Percentiles rank a stretch among this genome's conserved stretches.
Conservation (phyloP, 768 basidiomycete genomes). For the Kwoniella heveanensis region DNA sequence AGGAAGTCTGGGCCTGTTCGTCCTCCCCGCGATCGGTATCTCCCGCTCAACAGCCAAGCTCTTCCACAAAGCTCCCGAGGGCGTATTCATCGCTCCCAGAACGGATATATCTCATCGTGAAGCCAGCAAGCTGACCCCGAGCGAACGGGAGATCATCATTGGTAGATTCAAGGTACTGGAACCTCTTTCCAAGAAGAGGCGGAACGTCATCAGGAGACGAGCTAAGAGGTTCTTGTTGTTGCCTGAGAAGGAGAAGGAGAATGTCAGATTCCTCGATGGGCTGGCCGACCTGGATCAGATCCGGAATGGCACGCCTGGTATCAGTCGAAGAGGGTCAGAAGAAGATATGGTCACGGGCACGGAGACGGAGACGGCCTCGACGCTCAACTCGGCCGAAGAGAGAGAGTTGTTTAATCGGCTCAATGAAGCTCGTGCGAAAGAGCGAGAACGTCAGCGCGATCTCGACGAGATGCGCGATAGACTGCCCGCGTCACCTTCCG, state of each 20-base stretch:
- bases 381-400: not conserved
- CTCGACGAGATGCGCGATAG: not conserved
- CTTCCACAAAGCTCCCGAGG: not conserved
- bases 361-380: not conserved
- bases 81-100: not conserved
- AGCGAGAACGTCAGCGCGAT: not conserved
- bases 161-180: not conserved
- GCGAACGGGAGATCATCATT: not conserved
- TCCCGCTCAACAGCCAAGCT: not conserved
- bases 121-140: not conserved
- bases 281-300: not conserved
- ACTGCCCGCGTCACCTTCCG: not conserved
- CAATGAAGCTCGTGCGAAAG: not conserved
- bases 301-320: not conserved
- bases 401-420: not conserved
- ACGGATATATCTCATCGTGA: not conserved
- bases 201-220: not conserved
- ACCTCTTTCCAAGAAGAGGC: not conserved
- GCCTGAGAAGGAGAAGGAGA: slow-evolving; percentile 6
- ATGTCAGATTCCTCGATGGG: not conserved
- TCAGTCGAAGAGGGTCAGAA: not conserved
- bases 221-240: not conserved
- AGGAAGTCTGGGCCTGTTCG: not conserved
- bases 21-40: not conserved
- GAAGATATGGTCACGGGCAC: not conserved